Evolutionary conservation across 306 rosid species (phyloP).

Genomic region (Adenanthera pavonina): DNA sequence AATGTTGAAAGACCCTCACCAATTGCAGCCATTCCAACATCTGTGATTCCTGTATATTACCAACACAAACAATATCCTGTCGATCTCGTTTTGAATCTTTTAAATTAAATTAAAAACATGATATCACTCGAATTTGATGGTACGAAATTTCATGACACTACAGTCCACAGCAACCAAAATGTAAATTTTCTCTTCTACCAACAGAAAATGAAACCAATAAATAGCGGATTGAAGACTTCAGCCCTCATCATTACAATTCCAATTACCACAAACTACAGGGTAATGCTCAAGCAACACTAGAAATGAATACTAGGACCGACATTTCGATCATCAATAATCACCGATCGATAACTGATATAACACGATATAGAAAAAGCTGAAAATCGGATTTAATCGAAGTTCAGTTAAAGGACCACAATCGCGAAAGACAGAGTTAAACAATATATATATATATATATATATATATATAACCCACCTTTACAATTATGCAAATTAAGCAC

Average conservation of each 20-base stretch:
- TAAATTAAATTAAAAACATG: not conserved
- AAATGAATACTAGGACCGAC: not conserved
- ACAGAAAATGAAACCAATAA: not conserved
- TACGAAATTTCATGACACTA: not conserved
- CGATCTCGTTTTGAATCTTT: constrained; percentile 11
- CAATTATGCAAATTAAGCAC: constrained; percentile 78
- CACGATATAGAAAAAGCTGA: not conserved
- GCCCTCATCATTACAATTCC: not conserved
- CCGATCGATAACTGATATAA: not conserved
- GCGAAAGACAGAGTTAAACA: not conserved
- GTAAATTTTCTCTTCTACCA: constrained; percentile 3
- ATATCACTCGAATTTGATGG: constrained; percentile 24
- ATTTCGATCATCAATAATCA: not conserved
- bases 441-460: too few species aligned
- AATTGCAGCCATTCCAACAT: constrained; percentile 70
- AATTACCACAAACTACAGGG: not conserved
- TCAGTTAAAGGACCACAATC: not conserved
- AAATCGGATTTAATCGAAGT: not conserved
- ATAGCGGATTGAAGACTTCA: not conserved
- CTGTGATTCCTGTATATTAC: constrained; percentile 73
- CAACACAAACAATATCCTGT: constrained; percentile 26
- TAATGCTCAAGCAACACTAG: not conserved
- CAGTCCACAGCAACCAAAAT: not conserved
- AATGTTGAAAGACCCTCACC: constrained; percentile 76
- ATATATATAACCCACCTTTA: constrained; percentile 54